phyloP scores from a whole-genome alignment of 2,329 filamentous ascomycete species.

The Pleomassaria siparia region DNA sequence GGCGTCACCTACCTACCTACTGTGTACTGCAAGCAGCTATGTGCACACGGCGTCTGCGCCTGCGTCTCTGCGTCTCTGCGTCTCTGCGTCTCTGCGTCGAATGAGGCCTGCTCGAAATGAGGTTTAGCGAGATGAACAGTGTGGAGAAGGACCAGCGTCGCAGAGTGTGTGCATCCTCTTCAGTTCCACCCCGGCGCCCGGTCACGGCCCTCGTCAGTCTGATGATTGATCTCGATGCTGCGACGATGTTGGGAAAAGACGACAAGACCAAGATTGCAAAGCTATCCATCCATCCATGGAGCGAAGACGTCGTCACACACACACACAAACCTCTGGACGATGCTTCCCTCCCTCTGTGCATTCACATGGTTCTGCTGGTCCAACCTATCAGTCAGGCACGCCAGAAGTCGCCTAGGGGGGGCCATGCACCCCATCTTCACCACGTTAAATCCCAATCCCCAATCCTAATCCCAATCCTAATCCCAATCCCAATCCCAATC shows the following conservation, averaged over 20 bases:
- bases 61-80: neutral
- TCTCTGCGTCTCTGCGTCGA: neutral
- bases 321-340: too few relatives aligned
- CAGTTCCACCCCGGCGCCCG: conserved; percentile 27
- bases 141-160: conserved; percentile 42
- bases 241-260: neutral
- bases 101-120: conserved; percentile 25
- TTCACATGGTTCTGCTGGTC: neutral
- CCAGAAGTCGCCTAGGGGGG: neutral
- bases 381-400: neutral
- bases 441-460: neutral
- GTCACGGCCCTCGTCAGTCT: conserved; percentile 4
- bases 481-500: too few relatives aligned
- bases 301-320: too few relatives aligned
- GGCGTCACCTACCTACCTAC: too few relatives aligned
- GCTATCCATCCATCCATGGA: too few relatives aligned
- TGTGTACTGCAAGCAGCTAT: too few relatives aligned
- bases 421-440: neutral
- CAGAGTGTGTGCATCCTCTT: conserved; percentile 23
- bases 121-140: conserved; percentile 42
- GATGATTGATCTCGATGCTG: neutral
- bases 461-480: too few relatives aligned
- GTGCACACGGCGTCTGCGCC: neutral
- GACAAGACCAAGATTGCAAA: too few relatives aligned
- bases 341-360: too few relatives aligned